Evolutionary conservation across 768 basidiomycete species (phyloP).

Genomic region (Trametes cingulata): DNA sequence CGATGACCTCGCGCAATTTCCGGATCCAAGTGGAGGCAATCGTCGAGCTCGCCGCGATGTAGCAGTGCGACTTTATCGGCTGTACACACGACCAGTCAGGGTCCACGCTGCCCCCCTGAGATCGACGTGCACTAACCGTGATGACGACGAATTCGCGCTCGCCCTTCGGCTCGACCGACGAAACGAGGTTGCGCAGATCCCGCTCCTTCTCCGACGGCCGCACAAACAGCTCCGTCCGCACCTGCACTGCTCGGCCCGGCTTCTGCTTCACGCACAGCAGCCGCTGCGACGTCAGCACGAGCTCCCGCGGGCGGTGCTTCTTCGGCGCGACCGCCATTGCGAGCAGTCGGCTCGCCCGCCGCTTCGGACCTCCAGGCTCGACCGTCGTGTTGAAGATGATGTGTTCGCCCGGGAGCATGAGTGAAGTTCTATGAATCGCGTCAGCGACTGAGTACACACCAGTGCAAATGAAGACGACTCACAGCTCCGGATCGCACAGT

Average conservation of each 20-base stretch:
- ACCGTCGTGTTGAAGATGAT: conserved; percentile 55
- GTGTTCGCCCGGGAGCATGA: conserved; percentile 47
- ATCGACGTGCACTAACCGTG: conserved; percentile 47
- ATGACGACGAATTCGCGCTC: conserved; percentile 62
- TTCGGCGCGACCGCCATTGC: conserved; percentile 50
- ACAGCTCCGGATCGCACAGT: conserved; percentile 47
- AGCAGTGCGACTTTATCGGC: conserved; percentile 45
- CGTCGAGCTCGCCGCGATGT: conserved; percentile 27
- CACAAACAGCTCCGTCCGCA: conserved; percentile 57
- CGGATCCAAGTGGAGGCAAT: conserved; percentile 34
- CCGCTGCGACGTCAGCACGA: conserved; percentile 58
- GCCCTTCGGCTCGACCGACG: conserved; percentile 51
- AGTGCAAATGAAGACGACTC: conserved; percentile 20
- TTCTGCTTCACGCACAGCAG: conserved; percentile 57
- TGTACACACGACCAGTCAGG: conserved; percentile 27
- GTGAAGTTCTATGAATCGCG: conserved; percentile 30
- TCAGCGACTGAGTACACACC: background rate
- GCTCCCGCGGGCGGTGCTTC: conserved; percentile 50
- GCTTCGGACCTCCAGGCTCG: conserved; percentile 52
- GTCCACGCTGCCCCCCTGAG: background rate
- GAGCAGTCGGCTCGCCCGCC: conserved; percentile 58
- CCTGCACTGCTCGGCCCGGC: conserved; percentile 38
- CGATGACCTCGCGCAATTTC: conserved; percentile 34
- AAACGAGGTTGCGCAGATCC: conserved; percentile 46
- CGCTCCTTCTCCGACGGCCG: conserved; percentile 40